These are phyloP conservation scores for Zoysia pacifica DNA, from an alignment of 176 grass and related monocot species.

Conservation along the genomic window DNA sequence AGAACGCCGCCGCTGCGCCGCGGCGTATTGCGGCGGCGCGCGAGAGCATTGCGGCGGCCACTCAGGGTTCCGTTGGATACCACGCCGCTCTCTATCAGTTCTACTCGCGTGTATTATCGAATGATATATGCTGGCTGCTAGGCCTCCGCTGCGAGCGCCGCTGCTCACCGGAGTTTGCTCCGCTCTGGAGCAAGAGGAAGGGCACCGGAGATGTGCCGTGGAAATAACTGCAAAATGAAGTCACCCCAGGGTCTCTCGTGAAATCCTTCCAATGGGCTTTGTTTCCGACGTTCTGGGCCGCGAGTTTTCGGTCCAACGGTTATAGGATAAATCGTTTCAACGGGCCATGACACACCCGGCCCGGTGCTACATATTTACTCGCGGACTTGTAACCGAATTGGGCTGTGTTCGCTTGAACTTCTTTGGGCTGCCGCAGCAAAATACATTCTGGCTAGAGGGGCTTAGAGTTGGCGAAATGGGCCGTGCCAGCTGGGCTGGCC, in stretches of 20 bases:
- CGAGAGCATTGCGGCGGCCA: slow-evolving; percentile 31
- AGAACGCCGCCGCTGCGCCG: slow-evolving; percentile 28
- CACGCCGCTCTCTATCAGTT: background rate
- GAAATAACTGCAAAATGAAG: background rate
- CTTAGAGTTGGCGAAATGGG: no score
- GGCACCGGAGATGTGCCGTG: background rate
- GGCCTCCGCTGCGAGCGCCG: background rate
- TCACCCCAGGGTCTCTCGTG: background rate
- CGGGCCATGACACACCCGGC: no score
- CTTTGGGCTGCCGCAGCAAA: no score
- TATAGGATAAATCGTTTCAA: no score
- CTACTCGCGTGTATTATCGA: background rate
- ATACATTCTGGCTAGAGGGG: no score
- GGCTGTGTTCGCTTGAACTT: no score
- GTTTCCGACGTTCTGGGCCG: background rate
- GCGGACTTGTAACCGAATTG: no score
- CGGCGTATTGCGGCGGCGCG: slow-evolving; percentile 38
- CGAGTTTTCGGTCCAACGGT: no score
- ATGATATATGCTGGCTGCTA: background rate
- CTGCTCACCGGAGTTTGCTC: slow-evolving; percentile 27
- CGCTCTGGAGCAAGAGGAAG: slow-evolving; percentile 1
- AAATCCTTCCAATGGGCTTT: background rate
- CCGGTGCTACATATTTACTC: no score
- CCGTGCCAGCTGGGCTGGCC: no score
- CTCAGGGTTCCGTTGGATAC: background rate